Percentiles rank a stretch among this genome's conserved stretches.
Conservation (phyloP, 2,329 filamentous ascomycete species). For the Trichoderma atrobrunneum region DNA sequence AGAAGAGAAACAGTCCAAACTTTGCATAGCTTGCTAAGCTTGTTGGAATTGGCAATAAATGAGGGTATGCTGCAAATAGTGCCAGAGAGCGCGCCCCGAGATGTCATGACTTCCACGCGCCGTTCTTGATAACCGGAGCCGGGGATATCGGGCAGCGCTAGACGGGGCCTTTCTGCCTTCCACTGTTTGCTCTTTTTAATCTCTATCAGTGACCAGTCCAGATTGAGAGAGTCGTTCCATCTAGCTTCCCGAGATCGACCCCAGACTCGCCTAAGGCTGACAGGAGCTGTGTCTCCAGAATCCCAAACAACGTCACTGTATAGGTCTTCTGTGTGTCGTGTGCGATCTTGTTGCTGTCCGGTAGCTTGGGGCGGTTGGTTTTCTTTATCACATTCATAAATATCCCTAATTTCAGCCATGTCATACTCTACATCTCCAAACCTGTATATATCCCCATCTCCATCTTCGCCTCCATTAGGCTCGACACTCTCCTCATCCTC, state of each 20-base stretch:
- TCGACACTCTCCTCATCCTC: not conserved
- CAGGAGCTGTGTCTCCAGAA: not conserved
- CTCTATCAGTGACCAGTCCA: not conserved
- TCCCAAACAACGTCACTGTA: not conserved
- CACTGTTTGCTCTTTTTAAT: not conserved
- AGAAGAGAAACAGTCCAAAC: not conserved
- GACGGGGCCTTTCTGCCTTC: not conserved
- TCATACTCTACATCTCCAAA: not conserved
- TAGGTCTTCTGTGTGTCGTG: not conserved
- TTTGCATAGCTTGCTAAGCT: not conserved
- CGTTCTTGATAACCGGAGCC: not conserved
- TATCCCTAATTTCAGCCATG: not conserved
- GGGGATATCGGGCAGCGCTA: not conserved
- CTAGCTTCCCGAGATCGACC: not conserved
- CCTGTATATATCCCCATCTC: not conserved
- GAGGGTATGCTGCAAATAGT: not conserved
- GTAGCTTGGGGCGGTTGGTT: too few species aligned
- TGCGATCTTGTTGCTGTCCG: not conserved
- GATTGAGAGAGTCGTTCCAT: not conserved
- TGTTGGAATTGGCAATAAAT: not conserved
- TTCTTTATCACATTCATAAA: not conserved
- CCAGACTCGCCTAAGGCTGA: not conserved
- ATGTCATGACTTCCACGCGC: not conserved
- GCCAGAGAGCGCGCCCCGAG: not conserved
- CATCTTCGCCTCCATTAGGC: not conserved